Conservation (phyloP, 345 rosid species). For the Melaleuca alternifolia region DNA sequence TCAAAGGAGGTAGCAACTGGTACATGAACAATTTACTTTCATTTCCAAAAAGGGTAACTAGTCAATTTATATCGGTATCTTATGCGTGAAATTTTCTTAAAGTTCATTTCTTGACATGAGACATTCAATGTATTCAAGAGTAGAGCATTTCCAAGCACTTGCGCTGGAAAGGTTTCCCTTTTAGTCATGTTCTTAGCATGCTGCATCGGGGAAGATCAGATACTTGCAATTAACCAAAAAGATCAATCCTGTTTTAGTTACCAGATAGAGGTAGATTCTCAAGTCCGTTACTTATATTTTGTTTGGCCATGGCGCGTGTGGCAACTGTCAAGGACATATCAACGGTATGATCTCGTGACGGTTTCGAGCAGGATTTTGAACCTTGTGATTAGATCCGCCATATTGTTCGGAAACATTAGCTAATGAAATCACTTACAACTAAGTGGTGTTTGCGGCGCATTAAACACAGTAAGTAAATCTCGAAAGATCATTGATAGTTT, state of each 20-base stretch:
- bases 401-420: neutral
- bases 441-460: neutral
- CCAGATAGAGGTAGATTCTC: neutral
- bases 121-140: neutral
- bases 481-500: neutral
- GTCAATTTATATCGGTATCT: neutral
- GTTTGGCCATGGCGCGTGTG: neutral
- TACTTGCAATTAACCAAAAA: neutral
- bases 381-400: neutral
- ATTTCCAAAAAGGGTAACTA: neutral
- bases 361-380: neutral
- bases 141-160: neutral
- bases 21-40: neutral
- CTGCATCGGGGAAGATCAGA: neutral
- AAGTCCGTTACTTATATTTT: neutral
- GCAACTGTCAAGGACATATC: neutral
- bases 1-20: slow-evolving; percentile 9
- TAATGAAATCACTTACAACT: neutral
- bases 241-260: neutral
- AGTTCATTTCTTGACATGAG: neutral
- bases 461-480: neutral
- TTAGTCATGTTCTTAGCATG: neutral
- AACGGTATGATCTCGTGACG: neutral
- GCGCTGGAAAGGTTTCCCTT: neutral
- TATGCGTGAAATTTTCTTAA: neutral